Evolutionary conservation across 768 basidiomycete genomes (phyloP).

Genomic region (Tricholoma sp.): DNA sequence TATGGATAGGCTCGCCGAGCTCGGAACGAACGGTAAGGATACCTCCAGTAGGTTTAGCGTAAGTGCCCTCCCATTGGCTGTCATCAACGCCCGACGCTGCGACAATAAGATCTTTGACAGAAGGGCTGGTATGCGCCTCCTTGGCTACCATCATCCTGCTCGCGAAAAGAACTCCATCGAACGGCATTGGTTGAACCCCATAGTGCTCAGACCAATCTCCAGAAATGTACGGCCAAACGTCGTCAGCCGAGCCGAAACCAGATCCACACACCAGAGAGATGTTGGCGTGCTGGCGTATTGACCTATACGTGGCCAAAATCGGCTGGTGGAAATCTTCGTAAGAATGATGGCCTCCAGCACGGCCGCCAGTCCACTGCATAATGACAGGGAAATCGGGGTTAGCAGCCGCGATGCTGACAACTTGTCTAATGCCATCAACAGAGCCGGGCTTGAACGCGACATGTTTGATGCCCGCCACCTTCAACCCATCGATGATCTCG

Average conservation of each 20-base stretch:
- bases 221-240: constrained; percentile 94
- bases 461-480: constrained; percentile 86
- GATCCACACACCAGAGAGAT: constrained; percentile 90
- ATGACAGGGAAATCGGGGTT: constrained; percentile 97
- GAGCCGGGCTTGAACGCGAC: constrained; percentile 98
- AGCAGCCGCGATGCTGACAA: constrained; percentile 89
- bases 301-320: constrained; percentile 81
- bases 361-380: constrained; percentile 98
- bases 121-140: constrained; percentile 92
- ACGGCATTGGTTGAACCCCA: constrained; percentile 92
- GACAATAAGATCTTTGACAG: constrained; percentile 96
- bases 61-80: constrained; percentile 90
- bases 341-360: constrained; percentile 97
- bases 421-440: constrained; percentile 95
- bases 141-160: constrained; percentile 98
- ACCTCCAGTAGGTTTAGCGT: constrained; percentile 90
- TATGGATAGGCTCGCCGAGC: constrained; percentile 98
- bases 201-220: constrained; percentile 92
- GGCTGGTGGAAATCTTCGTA: constrained; percentile 99
- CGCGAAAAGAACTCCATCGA: constrained; percentile 95
- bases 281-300: constrained; percentile 87
- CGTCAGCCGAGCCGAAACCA: constrained; percentile 92
- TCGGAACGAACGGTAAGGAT: constrained; percentile 96
- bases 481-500: constrained; percentile 88
- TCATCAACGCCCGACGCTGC: constrained; percentile 91